phyloP scores from a whole-genome alignment of 164 flowering plant species.

The Liquidambar formosana region DNA sequence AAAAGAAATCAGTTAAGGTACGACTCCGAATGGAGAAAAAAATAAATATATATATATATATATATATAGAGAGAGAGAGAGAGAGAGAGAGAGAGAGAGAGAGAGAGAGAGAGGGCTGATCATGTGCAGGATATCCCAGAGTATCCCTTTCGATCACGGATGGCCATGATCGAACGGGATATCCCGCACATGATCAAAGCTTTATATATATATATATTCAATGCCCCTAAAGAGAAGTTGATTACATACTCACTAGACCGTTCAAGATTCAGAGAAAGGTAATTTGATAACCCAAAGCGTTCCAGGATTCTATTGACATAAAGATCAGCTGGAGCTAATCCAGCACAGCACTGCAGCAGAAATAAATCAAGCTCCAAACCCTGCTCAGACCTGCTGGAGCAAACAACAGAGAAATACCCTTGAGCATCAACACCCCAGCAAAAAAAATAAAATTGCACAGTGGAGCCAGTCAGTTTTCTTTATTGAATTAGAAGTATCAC shows the following conservation, averaged over 20 bases:
- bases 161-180: no score
- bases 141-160: no score
- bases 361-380: slow-evolving; percentile 88
- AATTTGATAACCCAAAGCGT: slow-evolving; percentile 76
- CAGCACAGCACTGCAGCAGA: slow-evolving; percentile 95
- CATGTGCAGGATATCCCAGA: no score
- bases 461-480: neutral
- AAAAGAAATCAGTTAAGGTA: neutral
- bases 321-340: slow-evolving; percentile 85
- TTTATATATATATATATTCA: no score
- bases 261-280: slow-evolving; percentile 60
- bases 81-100: no score
- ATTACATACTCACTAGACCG: slow-evolving; percentile 68
- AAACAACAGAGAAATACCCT: slow-evolving; percentile 7
- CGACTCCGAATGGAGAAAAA: no score
- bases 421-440: neutral
- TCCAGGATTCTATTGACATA: slow-evolving; percentile 68
- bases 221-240: neutral
- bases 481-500: neutral
- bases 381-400: slow-evolving; percentile 72
- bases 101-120: no score
- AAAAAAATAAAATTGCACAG: neutral
- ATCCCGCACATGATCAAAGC: no score
- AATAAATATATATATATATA: no score
- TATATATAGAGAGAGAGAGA: no score